These are phyloP conservation scores for Vitis amurensis DNA, from an alignment of 164 flowering plant species.

Conservation along the genomic window DNA sequence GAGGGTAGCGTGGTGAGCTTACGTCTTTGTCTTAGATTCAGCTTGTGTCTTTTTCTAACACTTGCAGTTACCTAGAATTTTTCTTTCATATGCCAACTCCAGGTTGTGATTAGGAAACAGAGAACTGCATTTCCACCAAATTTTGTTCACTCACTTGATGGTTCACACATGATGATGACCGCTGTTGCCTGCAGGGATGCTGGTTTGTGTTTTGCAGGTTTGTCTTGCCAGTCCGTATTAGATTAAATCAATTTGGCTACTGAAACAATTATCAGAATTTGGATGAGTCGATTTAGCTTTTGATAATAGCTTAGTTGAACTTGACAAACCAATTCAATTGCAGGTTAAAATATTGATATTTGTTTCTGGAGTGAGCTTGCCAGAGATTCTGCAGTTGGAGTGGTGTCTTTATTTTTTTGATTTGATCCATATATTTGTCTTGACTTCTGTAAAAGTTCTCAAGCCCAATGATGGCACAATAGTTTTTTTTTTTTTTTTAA, in stretches of 20 bases:
- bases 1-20: constrained; percentile 63
- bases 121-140: constrained; percentile 96
- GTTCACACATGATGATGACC: constrained; percentile 99
- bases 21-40: background rate
- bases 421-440: too few species aligned
- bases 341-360: too few species aligned
- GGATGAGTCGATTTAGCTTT: too few species aligned
- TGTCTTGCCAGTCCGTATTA: constrained; percentile 7
- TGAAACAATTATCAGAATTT: too few species aligned
- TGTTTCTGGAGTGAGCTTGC: too few species aligned
- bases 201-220: constrained; percentile 93
- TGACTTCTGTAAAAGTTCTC: too few species aligned
- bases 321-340: too few species aligned
- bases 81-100: constrained; percentile 10
- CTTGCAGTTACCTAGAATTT: background rate
- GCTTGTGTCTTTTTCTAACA: background rate
- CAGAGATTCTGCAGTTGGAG: too few species aligned
- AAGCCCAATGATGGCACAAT: too few species aligned
- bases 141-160: constrained; percentile 93
- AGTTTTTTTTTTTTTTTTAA: too few species aligned
- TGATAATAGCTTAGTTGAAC: too few species aligned
- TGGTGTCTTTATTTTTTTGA: too few species aligned
- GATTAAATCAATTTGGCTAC: background rate
- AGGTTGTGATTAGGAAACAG: constrained; percentile 78
- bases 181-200: constrained; percentile 87